phyloP scores from a whole-genome alignment of 2,329 filamentous ascomycete species.

The Aspergillus puulaauensis region DNA sequence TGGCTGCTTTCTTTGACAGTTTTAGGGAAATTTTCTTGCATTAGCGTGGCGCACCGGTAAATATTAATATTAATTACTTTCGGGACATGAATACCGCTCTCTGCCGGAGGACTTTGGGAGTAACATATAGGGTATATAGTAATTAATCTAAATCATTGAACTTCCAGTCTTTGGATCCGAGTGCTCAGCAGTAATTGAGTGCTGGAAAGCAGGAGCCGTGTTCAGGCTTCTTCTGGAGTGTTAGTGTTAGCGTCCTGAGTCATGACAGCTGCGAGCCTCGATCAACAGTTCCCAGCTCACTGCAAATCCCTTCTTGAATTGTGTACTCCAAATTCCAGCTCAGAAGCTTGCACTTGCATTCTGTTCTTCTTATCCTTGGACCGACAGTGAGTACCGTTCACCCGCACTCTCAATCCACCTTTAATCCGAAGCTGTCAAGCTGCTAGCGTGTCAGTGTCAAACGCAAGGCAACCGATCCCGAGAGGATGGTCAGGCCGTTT shows the following conservation, averaged over 20 bases:
- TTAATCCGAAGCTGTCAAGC: background rate
- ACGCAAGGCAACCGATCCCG: background rate
- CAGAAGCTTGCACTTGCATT: background rate
- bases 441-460: background rate
- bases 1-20: background rate
- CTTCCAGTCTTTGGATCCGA: background rate
- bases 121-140: background rate
- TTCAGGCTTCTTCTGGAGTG: too few relatives aligned
- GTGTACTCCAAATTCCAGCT: background rate
- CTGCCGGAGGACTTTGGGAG: background rate
- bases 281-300: background rate
- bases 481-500: background rate
- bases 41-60: slow-evolving; percentile 11
- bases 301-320: background rate
- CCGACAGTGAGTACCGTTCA: background rate
- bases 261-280: background rate
- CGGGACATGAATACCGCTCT: background rate
- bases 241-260: background rate
- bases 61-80: background rate
- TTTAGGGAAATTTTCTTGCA: slow-evolving; percentile 4
- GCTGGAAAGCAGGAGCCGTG: too few relatives aligned
- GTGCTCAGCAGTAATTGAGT: too few relatives aligned
- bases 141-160: background rate
- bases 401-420: background rate
- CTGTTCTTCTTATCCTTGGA: too few relatives aligned